Evolutionary conservation across 257 asterid species (phyloP).

Genomic region (Solanum piurae): DNA sequence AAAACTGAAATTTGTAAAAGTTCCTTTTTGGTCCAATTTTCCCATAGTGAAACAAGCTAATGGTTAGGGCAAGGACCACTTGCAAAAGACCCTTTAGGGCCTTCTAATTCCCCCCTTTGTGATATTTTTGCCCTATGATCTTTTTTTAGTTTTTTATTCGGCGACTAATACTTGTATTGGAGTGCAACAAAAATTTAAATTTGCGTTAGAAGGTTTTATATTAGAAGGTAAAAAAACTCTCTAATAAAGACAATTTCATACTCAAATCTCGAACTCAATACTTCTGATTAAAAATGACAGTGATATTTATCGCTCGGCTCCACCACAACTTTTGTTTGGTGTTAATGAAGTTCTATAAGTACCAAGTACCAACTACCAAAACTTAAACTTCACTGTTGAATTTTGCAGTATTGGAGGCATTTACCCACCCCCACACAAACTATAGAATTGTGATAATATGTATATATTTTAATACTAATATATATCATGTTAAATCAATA

Average conservation of each 20-base stretch:
- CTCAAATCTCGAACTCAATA: background rate
- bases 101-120: background rate
- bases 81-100: background rate
- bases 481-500: background rate
- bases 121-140: background rate
- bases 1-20: background rate
- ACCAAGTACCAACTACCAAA: background rate
- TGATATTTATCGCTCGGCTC: background rate
- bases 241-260: background rate
- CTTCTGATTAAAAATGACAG: background rate
- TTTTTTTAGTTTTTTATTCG: background rate
- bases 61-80: background rate
- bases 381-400: background rate
- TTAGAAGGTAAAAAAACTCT: background rate
- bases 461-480: background rate
- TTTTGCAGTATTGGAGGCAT: background rate
- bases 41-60: background rate
- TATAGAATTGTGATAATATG: background rate
- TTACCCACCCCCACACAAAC: background rate
- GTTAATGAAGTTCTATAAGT: background rate
- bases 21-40: background rate
- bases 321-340: background rate
- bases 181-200: background rate
- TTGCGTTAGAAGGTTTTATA: fast-evolving
- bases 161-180: background rate